These are phyloP conservation scores for Sporisorium sorghi DNA, from an alignment of 1,284 basidiomycete genomes.

Conservation along the genomic window DNA sequence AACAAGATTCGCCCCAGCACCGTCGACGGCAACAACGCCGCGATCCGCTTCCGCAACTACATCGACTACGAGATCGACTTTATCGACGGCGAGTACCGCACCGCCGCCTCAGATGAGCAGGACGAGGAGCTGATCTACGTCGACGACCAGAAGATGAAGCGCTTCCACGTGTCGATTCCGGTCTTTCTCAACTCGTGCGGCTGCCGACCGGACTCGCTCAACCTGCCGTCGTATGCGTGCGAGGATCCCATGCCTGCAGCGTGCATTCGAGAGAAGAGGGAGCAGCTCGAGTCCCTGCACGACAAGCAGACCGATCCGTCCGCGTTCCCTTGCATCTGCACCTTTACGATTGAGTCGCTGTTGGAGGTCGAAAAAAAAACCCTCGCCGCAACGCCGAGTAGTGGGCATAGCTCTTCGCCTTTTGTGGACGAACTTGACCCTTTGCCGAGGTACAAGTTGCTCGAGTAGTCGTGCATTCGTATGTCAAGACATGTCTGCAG, in stretches of 20 bases:
- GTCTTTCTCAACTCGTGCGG: slow-evolving; percentile 31
- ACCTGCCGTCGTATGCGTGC: slow-evolving; percentile 34
- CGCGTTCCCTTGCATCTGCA: slow-evolving; percentile 40
- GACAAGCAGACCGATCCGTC: slow-evolving; percentile 26
- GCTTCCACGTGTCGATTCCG: slow-evolving; percentile 32
- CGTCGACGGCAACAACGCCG: slow-evolving; percentile 35
- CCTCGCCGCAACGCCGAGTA: neutral
- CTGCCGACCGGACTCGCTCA: slow-evolving; percentile 35
- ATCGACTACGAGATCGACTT: slow-evolving; percentile 45
- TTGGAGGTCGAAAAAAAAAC: slow-evolving; percentile 33
- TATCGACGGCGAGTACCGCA: slow-evolving; percentile 34
- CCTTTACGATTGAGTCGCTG: slow-evolving; percentile 22
- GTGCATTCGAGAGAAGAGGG: slow-evolving; percentile 12
- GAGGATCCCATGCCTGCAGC: slow-evolving; percentile 28
- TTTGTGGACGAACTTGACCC: slow-evolving; percentile 1
- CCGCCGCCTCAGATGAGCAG: neutral
- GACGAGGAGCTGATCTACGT: slow-evolving; percentile 24
- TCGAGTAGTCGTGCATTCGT: neutral
- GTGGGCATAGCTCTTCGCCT: neutral
- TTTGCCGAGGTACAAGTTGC: slow-evolving; percentile 10
- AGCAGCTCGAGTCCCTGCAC: slow-evolving; percentile 7
- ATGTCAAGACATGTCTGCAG: neutral
- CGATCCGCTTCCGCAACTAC: slow-evolving; percentile 29
- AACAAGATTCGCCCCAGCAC: slow-evolving; percentile 33
- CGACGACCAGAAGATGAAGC: slow-evolving; percentile 40